Base-by-base conservation (phyloP, 2,329 filamentous ascomycete genomes). In the Penicillium sp. region DNA sequence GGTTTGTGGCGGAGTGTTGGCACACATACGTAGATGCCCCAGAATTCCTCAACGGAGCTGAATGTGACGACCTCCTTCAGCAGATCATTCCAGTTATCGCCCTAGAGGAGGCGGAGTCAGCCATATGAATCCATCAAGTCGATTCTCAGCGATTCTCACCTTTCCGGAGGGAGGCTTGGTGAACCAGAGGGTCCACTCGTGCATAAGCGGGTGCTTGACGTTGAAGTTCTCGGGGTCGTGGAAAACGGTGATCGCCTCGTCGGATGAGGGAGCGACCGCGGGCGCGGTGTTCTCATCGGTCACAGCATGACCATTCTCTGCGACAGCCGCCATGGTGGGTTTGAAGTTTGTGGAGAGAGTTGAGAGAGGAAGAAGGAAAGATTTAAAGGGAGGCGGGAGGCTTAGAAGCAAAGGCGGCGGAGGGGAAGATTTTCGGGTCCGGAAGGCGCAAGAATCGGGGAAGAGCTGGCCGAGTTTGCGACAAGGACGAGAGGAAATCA, bases 161-260 rank as follows among this genome's bases (percentile, higher is more conserved):
- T 96, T 97, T 82, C 93, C 93, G 77, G 89, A 96, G 46, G 94
- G 91, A 57, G 95, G 94, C 86, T 98, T 98, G 73, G 94, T 98
- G 84, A 98, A 99, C 96, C 96, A 99, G 59, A 99, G 84, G 61
- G 95, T 98, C 95, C 95, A 99, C 77, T 91, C 90, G 84, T 97
- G 91, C 86, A 96, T 93, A 63, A 99, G 86, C 68, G 93, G 94
- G 79, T 99, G 95, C 86, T 98, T 99, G 80, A 99, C 95, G 73
- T 96, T 99, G 87, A 99, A 99, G 85, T 99, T 97, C 69, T 97
- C 91, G 71, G 95, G 90, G 81, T 98, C 93, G 78, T 99, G 93
- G 83, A 99, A 99, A 70, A 99, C 94, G 51, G 95, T 99, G 72
- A 97, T 85, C 55, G 90, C 83, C 75, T 93, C 89, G 67, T 80